Base-by-base conservation (phyloP, 345 rosid genomes). In the Erysimum cheiranthoides region DNA sequence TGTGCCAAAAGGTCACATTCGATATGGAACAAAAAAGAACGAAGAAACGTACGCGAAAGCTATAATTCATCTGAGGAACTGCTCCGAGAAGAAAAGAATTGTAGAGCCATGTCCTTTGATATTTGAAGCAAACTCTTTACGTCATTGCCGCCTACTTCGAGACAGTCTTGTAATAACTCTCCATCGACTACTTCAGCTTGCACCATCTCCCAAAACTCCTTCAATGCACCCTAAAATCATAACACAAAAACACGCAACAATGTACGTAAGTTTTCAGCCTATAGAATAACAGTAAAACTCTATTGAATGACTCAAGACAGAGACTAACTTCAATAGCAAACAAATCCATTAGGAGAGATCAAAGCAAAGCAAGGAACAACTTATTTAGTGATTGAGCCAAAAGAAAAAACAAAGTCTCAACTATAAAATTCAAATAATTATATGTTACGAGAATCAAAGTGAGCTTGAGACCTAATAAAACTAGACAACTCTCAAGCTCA, bases 131-230 rank as follows among this genome's bases (percentile, higher is more conserved):
- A 69, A 21, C 91, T 87, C 83, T 85, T 85, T 66, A 88, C 74
- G 77, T 92, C 98, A 30, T 80, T 75, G n/a, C 84, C 69, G 1
- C 96, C 87, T 31, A 91, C 45, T 73, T 87, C 89, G 11, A 93
- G 80, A 75, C 96, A 91, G 74, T 94, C 95, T 81, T 79, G 86
- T 73, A 94, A 57, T 30, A 92, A 68, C 52, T 70, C 86, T n/a
- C 93, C 97, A 5, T 90, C 90, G 17, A 83, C 67, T 70, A 86
- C 88, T 75, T 91, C 96, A 59, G 50, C 80, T 50, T 77, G 82
- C 62, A 94, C 35, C 51, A 78, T 79, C 85, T 94, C 86, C 81
- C 85, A 81, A 68, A 79, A 54, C 38, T 86, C 88, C 85, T 88
- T 84, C 74, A 88, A 50, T 39, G 88, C 76, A 25, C 93, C 97